Evolutionary conservation across 2,329 filamentous ascomycete species (phyloP).

Genomic region (Aquanectria penicillioides): DNA sequence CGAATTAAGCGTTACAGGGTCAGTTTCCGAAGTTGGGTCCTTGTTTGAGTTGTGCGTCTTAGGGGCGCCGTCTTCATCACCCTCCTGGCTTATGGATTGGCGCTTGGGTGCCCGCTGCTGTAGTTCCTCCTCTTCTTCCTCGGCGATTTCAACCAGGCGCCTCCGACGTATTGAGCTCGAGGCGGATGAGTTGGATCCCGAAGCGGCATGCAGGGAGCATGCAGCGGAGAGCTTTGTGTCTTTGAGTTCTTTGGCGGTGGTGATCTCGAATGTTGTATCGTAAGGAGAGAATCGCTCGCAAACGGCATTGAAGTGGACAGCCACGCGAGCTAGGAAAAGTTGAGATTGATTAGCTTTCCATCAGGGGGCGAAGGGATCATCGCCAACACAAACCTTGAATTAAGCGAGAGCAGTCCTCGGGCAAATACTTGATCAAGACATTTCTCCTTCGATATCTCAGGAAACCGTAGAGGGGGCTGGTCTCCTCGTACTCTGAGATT

Average conservation of each 20-base stretch:
- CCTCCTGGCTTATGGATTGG: conserved; percentile 64
- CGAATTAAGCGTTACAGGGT: conserved; percentile 61
- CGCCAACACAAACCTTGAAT: conserved; percentile 78
- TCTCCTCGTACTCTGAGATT: conserved; percentile 82
- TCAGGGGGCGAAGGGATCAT: conserved; percentile 7
- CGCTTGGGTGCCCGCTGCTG: conserved; percentile 67
- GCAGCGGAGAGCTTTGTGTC: conserved; percentile 89
- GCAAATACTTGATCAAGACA: conserved; percentile 91
- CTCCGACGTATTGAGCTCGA: conserved; percentile 80
- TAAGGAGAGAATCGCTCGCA: conserved; percentile 83
- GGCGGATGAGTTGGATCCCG: conserved; percentile 85
- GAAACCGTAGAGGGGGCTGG: conserved; percentile 91
- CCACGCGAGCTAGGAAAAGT: conserved; percentile 74
- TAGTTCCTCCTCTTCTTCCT: conserved; percentile 84
- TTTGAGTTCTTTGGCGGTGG: conserved; percentile 79
- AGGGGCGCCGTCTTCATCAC: conserved; percentile 44
- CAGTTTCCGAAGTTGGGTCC: conserved; percentile 30
- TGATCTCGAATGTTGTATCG: conserved; percentile 84
- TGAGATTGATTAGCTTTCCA: conserved; percentile 29
- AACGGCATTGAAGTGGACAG: conserved; percentile 75
- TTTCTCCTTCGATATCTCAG: conserved; percentile 89
- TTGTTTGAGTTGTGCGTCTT: conserved; percentile 44
- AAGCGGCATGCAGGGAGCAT: conserved; percentile 89
- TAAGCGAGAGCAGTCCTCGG: conserved; percentile 88
- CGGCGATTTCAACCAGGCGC: conserved; percentile 90